Base-by-base conservation (phyloP, 2,329 filamentous ascomycete species). In the Pseudocercospora macadamiae region DNA sequence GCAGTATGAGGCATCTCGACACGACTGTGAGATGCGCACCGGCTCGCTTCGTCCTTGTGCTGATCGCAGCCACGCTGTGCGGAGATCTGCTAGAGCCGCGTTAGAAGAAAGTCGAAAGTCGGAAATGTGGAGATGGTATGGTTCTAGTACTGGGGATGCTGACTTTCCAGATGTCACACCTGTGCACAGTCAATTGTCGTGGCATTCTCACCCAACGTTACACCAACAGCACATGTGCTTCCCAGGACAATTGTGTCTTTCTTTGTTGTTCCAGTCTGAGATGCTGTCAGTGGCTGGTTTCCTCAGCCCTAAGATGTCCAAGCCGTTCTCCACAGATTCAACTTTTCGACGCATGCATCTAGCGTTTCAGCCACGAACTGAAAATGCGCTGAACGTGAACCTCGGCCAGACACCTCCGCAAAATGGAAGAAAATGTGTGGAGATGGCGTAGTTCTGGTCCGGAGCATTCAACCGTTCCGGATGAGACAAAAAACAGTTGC, bases 351-450 rank as follows among this genome's bases (percentile, higher is more conserved):
- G 39, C 39, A 45, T 45, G 39, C 39, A 25, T 4, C 37, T 19
- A 45, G 39, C 39, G 39, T 45, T 45, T 45, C 39, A 45, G 39
- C 39, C 39, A 45, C 21, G 39, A 25, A 45, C 2, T 45, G 39
- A 45, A 19, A 42, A 19, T n/a, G n/a, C n/a, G n/a, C 8, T 21
- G 21, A 25, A 25, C 8, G n/a, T 21, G 39, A 25, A 45, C 39
- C 39, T 45, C 39, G 21, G 39, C 39, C 39, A 21, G 3, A 16
- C 39, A 44, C 39, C 39, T 44, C 39, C 39, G 39, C 39, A 45
- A 25, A 45, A 25, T 25, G 39, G 39, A 45, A n/a, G 39, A 18
- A 45, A n/a, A 45, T 21, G 16, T 21, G 39, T 21, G 19, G 39
- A 45, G 19, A 45, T 21, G 36, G 36, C 36, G 36, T 9, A 39